A percentile compares a stretch with the other conserved stretches of the same genome.
Evolutionary conservation across 1,139 yeast genomes (phyloP).

Genomic region (Zygoascus meyerae): DNA sequence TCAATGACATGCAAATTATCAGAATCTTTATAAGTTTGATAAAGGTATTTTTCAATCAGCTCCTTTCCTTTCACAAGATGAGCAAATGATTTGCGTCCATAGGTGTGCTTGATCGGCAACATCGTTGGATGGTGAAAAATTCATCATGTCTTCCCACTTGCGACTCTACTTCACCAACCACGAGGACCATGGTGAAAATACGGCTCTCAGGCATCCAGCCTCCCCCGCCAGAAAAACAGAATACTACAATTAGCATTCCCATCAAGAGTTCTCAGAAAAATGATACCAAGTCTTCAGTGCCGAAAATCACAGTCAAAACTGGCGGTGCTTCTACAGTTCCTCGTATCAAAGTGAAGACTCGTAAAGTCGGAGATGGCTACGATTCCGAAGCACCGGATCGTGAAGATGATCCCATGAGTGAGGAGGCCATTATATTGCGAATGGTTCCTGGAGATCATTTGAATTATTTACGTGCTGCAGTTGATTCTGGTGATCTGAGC

Average conservation of each 20-base stretch:
- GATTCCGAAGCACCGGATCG: constrained; percentile 96
- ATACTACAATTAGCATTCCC: background rate
- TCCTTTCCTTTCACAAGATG: constrained; percentile 15
- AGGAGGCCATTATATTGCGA: constrained; percentile 76
- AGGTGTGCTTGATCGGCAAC: constrained; percentile 18
- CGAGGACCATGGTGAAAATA: constrained; percentile 5
- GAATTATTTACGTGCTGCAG: constrained; percentile 72
- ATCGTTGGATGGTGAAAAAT: constrained; percentile 1
- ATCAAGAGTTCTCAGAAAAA: background rate
- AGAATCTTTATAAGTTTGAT: constrained; percentile 33
- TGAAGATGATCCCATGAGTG: constrained; percentile 90
- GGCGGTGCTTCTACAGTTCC: constrained; percentile 39
- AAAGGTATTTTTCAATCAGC: constrained; percentile 12
- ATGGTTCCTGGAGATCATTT: constrained; percentile 74
- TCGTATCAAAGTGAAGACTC: constrained; percentile 69
- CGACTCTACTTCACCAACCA: background rate
- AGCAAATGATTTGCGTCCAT: constrained; percentile 22
- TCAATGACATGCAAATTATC: constrained; percentile 55
- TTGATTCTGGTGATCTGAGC: constrained; percentile 73
- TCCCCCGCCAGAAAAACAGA: background rate
- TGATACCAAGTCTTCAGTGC: constrained; percentile 20
- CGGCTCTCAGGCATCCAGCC: constrained; percentile 9
- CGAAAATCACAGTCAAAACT: constrained; percentile 71
- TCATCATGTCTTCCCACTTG: background rate
- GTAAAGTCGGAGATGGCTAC: constrained; percentile 91